Conservation (phyloP, 2,329 filamentous ascomycete genomes). For the Phoma sp. region DNA sequence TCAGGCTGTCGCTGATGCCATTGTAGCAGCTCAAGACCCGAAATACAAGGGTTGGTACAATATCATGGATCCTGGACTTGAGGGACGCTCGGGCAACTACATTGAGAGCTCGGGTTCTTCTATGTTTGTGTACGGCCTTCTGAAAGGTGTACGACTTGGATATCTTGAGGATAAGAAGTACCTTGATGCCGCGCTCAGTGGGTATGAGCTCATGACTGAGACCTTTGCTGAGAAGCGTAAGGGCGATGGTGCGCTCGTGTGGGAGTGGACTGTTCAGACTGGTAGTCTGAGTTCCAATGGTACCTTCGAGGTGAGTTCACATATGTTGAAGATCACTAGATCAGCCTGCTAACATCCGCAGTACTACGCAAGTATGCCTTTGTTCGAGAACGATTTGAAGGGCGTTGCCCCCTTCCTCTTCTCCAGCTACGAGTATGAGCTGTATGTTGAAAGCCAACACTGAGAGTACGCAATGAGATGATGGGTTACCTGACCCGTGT, state of each 20-base stretch:
- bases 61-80: conserved; percentile 56
- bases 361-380: conserved; percentile 30
- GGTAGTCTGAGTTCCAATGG: conserved; percentile 21
- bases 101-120: conserved; percentile 65
- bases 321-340: neutral
- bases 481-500: too few relatives aligned
- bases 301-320: conserved; percentile 15
- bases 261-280: conserved; percentile 19
- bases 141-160: conserved; percentile 47
- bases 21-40: conserved; percentile 44
- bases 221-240: conserved; percentile 14
- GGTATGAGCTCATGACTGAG: conserved; percentile 18
- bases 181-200: conserved; percentile 12
- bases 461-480: neutral
- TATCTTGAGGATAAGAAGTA: conserved; percentile 18
- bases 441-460: conserved; percentile 16
- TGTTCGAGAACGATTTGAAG: conserved; percentile 30
- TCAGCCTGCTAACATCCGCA: neutral
- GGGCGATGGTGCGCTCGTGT: conserved; percentile 15
- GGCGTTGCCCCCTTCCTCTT: conserved; percentile 28
- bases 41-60: conserved; percentile 62
- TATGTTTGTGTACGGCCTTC: conserved; percentile 62
- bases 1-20: conserved; percentile 31
- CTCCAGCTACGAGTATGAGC: conserved; percentile 29
- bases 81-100: conserved; percentile 58